phyloP scores from a whole-genome alignment of 805 yeast species.

The Saccharomyces eubayanus region DNA sequence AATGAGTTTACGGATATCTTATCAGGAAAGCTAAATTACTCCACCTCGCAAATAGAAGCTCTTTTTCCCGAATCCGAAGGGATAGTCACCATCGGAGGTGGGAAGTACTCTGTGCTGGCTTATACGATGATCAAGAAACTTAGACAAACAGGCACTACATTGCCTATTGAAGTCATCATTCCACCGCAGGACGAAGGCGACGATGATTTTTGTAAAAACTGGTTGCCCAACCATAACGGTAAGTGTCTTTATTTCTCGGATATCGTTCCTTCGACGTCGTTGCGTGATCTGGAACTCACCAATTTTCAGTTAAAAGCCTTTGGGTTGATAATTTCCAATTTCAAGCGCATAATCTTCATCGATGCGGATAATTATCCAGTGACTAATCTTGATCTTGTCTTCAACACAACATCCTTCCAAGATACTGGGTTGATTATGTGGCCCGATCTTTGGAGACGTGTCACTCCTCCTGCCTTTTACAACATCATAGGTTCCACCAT shows the following conservation, averaged over 20 bases:
- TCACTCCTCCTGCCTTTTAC: constrained; percentile 55
- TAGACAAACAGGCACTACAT: constrained; percentile 54
- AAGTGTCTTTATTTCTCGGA: constrained; percentile 49
- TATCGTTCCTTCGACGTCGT: constrained; percentile 40
- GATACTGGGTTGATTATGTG: constrained; percentile 51
- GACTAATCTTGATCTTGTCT: constrained; percentile 39
- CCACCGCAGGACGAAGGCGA: constrained; percentile 67
- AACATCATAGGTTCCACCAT: constrained; percentile 40
- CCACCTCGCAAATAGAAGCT: neutral
- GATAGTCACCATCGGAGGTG: constrained; percentile 69
- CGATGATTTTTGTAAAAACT: constrained; percentile 54
- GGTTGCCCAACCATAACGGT: constrained; percentile 59
- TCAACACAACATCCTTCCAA: constrained; percentile 38
- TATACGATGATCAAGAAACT: constrained; percentile 45
- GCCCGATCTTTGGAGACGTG: constrained; percentile 74
- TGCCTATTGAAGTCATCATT: constrained; percentile 78
- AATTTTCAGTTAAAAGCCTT: constrained; percentile 63
- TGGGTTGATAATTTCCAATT: constrained; percentile 66
- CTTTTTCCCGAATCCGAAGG: constrained; percentile 41
- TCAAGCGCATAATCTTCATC: constrained; percentile 62
- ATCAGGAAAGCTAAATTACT: neutral
- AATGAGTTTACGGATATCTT: neutral
- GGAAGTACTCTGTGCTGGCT: constrained; percentile 56
- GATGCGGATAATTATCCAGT: constrained; percentile 68
- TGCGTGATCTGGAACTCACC: constrained; percentile 36